Evolutionary conservation across 1,139 yeast species (phyloP).

Genomic region (Suhomyces anneliseae): DNA sequence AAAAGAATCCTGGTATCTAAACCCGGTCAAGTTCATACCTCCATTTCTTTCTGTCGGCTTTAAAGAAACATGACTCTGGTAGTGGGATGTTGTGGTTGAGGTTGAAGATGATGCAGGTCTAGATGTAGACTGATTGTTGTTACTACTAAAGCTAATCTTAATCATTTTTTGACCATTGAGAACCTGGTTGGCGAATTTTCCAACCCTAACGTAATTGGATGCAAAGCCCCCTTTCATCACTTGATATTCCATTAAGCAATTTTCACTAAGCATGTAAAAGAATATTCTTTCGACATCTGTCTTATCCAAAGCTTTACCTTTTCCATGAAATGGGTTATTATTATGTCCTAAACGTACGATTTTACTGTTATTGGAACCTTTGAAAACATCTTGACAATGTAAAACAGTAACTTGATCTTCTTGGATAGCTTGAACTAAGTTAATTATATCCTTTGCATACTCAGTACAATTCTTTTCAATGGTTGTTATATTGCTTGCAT

Average conservation of each 20-base stretch:
- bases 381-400: constrained; percentile 79
- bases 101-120: neutral
- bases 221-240: constrained; percentile 81
- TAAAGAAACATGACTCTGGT: neutral
- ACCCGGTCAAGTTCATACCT: constrained; percentile 5
- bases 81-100: neutral
- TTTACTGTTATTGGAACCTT: constrained; percentile 69
- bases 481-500: constrained; percentile 38
- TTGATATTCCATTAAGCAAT: constrained; percentile 71
- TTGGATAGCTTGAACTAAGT: constrained; percentile 58
- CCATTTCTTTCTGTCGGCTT: neutral
- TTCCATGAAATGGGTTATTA: constrained; percentile 61
- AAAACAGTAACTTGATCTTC: constrained; percentile 67
- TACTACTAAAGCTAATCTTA: constrained; percentile 29
- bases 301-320: constrained; percentile 61
- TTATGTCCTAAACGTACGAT: constrained; percentile 66
- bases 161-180: constrained; percentile 46
- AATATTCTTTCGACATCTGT: constrained; percentile 79
- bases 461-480: constrained; percentile 69
- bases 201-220: constrained; percentile 65
- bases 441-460: constrained; percentile 58
- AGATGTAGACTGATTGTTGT: neutral
- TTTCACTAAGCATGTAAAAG: constrained; percentile 69
- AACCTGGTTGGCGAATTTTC: constrained; percentile 52
- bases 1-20: constrained; percentile 26